These are phyloP conservation scores for Thalassiosira pacifica DNA, from an alignment of 352 stramenopile species.

Conservation along the genomic window DNA sequence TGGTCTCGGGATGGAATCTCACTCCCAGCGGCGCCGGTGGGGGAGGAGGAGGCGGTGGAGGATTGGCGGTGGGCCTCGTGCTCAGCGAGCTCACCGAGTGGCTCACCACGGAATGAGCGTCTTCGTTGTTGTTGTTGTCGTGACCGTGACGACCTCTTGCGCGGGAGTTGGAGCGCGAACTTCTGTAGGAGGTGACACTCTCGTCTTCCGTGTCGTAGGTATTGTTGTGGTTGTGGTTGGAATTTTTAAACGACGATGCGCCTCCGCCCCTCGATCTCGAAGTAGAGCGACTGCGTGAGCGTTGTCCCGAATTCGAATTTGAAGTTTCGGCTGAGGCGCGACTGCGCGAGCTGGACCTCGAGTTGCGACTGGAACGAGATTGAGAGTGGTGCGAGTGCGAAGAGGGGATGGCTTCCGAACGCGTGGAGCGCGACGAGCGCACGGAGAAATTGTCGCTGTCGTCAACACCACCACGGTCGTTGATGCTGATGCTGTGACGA, in stretches of 20 bases:
- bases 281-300: background rate
- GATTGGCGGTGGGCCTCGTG: background rate
- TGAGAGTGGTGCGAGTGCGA: background rate
- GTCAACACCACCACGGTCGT: background rate
- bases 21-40: background rate
- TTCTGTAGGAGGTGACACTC: background rate
- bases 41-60: background rate
- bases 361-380: background rate
- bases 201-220: background rate
- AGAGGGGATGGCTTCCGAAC: background rate
- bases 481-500: background rate
- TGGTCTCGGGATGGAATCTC: conserved; percentile 46
- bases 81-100: too few species aligned
- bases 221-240: background rate
- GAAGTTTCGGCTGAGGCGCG: background rate
- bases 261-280: background rate
- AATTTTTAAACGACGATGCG: background rate
- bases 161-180: background rate
- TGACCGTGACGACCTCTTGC: background rate
- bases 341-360: background rate
- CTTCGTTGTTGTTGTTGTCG: background rate
- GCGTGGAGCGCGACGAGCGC: background rate
- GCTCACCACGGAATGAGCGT: background rate
- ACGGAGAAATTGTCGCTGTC: background rate
- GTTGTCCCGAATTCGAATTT: background rate